phyloP scores from a whole-genome alignment of 345 rosid species.

The Raphanus raphanistrum region DNA sequence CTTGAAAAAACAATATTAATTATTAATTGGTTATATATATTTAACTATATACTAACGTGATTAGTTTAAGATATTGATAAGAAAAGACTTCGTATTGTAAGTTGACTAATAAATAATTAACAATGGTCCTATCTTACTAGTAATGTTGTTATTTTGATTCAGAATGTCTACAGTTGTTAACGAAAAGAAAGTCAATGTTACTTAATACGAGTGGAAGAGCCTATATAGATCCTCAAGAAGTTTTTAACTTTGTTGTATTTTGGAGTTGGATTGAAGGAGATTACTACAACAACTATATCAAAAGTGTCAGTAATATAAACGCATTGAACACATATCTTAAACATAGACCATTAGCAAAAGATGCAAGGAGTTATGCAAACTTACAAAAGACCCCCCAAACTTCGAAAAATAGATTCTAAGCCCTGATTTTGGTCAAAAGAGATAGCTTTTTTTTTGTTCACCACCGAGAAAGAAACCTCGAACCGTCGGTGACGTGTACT shows the following conservation, averaged over 20 bases:
- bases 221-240: neutral
- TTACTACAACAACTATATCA: slow-evolving; percentile 5
- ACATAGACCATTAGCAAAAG: too few species aligned
- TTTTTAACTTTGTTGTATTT: neutral
- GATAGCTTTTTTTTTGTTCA: neutral
- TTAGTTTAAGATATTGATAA: too few species aligned
- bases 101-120: neutral
- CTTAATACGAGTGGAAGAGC: too few species aligned
- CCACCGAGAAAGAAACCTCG: neutral
- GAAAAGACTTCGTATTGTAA: too few species aligned
- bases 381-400: too few species aligned
- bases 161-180: slow-evolving; percentile 6
- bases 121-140: too few species aligned
- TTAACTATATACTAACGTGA: too few species aligned
- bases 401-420: too few species aligned
- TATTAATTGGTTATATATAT: too few species aligned
- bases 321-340: neutral
- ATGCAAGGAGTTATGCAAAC: too few species aligned
- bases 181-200: slow-evolving; percentile 17
- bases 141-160: slow-evolving; percentile 13
- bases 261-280: neutral
- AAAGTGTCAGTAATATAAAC: slow-evolving; percentile 38
- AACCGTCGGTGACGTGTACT: slow-evolving; percentile 33
- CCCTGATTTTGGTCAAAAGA: too few species aligned
- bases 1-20: too few species aligned